Evolutionary conservation across 495 filamentous ascomycete species (phyloP).

Genomic region (Stereocaulon alpinum): DNA sequence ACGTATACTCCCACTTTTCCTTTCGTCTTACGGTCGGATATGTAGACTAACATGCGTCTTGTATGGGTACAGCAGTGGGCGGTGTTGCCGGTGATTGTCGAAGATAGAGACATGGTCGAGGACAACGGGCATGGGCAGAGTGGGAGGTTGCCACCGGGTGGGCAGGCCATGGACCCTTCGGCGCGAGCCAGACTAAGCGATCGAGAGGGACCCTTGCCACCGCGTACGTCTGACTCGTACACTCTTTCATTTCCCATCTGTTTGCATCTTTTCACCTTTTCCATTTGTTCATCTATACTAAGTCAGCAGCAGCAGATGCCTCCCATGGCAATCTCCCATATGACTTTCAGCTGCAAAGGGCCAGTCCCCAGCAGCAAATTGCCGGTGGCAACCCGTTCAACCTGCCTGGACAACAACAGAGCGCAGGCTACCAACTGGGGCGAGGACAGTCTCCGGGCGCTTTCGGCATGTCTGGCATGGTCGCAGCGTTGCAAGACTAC

Average conservation of each 20-base stretch:
- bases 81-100: conserved; percentile 32
- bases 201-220: conserved; percentile 16
- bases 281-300: background rate
- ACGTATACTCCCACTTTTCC: conserved; percentile 13
- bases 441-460: conserved; percentile 27
- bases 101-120: conserved; percentile 32
- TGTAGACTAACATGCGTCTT: conserved; percentile 30
- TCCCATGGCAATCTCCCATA: conserved; percentile 15
- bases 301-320: conserved; percentile 1
- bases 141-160: conserved; percentile 18
- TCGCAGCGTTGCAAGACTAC: conserved; percentile 36
- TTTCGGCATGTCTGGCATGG: conserved; percentile 40
- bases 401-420: conserved; percentile 21
- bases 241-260: background rate
- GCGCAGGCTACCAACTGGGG: conserved; percentile 19
- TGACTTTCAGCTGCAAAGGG: conserved; percentile 10
- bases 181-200: conserved; percentile 12
- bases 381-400: conserved; percentile 24
- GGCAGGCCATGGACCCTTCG: conserved; percentile 10
- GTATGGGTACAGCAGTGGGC: conserved; percentile 38
- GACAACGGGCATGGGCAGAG: conserved; percentile 19
- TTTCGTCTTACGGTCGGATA: background rate
- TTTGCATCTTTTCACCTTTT: background rate
- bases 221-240: background rate
- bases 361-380: conserved; percentile 19